These are phyloP conservation scores for Botrytis pseudocinerea DNA, from an alignment of 2,329 filamentous ascomycete species.

Conservation along the genomic window DNA sequence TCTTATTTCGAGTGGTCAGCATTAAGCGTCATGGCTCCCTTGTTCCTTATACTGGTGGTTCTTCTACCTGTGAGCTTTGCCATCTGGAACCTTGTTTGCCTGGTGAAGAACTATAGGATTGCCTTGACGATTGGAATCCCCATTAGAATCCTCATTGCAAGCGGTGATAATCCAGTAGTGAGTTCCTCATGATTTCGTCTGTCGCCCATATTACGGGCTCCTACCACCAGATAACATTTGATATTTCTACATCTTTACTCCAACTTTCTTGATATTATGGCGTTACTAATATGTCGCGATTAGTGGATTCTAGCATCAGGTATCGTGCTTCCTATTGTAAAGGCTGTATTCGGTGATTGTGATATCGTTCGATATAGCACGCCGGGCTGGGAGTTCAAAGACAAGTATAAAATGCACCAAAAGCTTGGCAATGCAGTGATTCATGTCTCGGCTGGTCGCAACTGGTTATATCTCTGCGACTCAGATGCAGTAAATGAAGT, in stretches of 20 bases:
- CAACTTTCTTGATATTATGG: background rate
- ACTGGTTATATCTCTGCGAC: slow-evolving; percentile 18
- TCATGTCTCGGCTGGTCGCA: slow-evolving; percentile 12
- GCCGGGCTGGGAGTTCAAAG: slow-evolving; percentile 17
- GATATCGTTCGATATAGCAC: slow-evolving; percentile 5
- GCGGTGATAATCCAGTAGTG: slow-evolving; percentile 17
- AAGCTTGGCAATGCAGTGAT: slow-evolving; percentile 12
- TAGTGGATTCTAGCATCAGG: slow-evolving; percentile 17
- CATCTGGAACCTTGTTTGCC: background rate
- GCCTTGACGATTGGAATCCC: background rate
- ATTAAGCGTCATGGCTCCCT: background rate
- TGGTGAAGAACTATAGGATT: slow-evolving; percentile 8
- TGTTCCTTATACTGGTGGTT: background rate
- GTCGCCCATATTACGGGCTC: background rate
- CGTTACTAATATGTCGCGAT: background rate
- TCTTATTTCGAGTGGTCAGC: background rate
- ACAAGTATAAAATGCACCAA: slow-evolving; percentile 10
- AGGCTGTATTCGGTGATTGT: slow-evolving; percentile 4
- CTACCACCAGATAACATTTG: background rate
- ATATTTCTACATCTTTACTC: background rate
- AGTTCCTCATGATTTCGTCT: background rate
- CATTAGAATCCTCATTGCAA: slow-evolving; percentile 8
- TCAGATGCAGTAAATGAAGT: slow-evolving; percentile 3
- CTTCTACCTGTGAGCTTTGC: background rate
- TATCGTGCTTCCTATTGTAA: slow-evolving; percentile 1